A percentile compares a stretch with the other conserved stretches of the same genome.
These are phyloP conservation scores for Lumnitzera racemosa DNA, from an alignment of 345 rosid species.

Conservation along the genomic window DNA sequence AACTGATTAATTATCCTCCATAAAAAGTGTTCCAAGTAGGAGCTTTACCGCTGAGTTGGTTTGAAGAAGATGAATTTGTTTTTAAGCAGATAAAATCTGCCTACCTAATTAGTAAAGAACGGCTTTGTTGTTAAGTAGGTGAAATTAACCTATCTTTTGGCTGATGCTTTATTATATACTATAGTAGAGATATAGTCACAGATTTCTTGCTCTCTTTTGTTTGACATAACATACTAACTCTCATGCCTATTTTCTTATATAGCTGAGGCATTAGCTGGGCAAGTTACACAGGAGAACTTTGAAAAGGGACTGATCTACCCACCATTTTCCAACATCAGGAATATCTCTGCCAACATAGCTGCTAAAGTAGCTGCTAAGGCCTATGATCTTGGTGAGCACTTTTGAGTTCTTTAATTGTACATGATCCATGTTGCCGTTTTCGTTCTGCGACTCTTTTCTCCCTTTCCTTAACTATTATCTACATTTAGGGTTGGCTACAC, in stretches of 20 bases:
- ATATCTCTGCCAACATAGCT: slow-evolving; percentile 89
- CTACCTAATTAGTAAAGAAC: too few species aligned
- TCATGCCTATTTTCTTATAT: slow-evolving; percentile 1
- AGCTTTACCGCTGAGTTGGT: too few species aligned
- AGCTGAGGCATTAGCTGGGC: slow-evolving; percentile 90
- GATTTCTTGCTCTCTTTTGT: not conserved
- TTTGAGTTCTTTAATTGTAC: not conserved
- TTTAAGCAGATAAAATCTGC: too few species aligned
- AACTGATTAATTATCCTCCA: too few species aligned
- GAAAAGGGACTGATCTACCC: slow-evolving; percentile 86
- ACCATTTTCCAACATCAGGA: slow-evolving; percentile 68
- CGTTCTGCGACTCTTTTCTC: not conserved
- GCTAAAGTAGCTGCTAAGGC: slow-evolving; percentile 91
- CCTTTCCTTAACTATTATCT: not conserved
- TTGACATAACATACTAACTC: not conserved
- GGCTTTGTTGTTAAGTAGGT: too few species aligned
- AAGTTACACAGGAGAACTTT: slow-evolving; percentile 58
- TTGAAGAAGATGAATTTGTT: too few species aligned
- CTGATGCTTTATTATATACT: too few species aligned
- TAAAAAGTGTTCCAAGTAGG: too few species aligned
- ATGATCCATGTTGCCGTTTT: not conserved
- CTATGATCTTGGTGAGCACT: slow-evolving; percentile 69
- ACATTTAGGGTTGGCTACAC: slow-evolving; percentile 66
- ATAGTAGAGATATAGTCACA: not conserved
- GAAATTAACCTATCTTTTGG: too few species aligned